A percentile compares a stretch with the other conserved stretches of the same genome.
Conservation (phyloP, 2,329 filamentous ascomycete genomes). For the Pestalotiopsis sp. region DNA sequence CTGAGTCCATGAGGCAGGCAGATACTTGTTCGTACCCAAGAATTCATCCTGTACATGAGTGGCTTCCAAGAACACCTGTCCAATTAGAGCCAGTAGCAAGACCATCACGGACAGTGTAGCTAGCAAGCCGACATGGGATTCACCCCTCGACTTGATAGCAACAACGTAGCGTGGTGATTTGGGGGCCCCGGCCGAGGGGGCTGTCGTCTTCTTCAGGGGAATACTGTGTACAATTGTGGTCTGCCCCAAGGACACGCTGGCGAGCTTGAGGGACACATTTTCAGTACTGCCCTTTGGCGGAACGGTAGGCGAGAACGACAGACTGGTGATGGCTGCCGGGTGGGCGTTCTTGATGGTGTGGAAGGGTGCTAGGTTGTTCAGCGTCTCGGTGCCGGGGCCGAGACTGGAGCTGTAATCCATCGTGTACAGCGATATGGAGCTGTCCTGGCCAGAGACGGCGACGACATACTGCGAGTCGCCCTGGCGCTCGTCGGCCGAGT, state of each 20-base stretch:
- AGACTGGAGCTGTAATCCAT: constrained; percentile 65
- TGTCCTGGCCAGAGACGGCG: constrained; percentile 79
- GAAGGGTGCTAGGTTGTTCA: constrained; percentile 55
- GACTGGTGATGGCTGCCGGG: constrained; percentile 58
- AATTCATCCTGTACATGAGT: constrained; percentile 58
- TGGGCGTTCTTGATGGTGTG: constrained; percentile 58
- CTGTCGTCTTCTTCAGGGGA: constrained; percentile 55
- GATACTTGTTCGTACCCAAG: constrained; percentile 56
- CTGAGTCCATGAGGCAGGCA: constrained; percentile 47
- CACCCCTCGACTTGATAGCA: constrained; percentile 55
- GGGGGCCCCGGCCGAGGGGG: constrained; percentile 42
- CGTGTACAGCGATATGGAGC: constrained; percentile 77
- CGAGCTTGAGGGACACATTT: constrained; percentile 72
- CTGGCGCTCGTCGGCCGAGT: constrained; percentile 50
- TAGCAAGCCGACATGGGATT: constrained; percentile 54
- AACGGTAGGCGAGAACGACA: constrained; percentile 61
- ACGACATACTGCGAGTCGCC: constrained; percentile 77
- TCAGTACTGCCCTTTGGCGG: constrained; percentile 50
- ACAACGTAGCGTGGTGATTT: constrained; percentile 71
- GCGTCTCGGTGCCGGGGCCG: constrained; percentile 43
- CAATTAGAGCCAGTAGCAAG: constrained; percentile 62
- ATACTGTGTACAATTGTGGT: constrained; percentile 80
- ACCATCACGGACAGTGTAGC: constrained; percentile 59
- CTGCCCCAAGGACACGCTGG: constrained; percentile 80
- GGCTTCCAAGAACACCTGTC: constrained; percentile 67